phyloP scores from a whole-genome alignment of 148 eudicot species.

The Amaranthus palmeri region DNA sequence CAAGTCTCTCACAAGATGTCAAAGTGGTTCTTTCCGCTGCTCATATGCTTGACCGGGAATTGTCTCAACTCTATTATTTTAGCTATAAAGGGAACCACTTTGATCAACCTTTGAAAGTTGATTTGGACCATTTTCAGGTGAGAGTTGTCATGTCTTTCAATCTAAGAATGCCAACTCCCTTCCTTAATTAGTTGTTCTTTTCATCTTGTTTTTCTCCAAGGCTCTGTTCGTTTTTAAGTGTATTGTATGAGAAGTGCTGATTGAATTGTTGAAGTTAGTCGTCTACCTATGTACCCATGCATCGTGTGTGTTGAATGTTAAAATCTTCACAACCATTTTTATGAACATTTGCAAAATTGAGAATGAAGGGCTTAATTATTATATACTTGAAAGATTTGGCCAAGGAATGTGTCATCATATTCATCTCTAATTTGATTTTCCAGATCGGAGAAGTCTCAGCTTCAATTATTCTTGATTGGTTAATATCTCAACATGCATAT shows the following conservation, averaged over 20 bases:
- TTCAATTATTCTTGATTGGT: slow-evolving; percentile 88
- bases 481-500: slow-evolving; percentile 67
- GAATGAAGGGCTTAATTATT: slow-evolving; percentile 3
- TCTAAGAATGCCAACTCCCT: background rate
- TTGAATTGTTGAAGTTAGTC: background rate
- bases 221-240: background rate
- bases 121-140: slow-evolving; percentile 69
- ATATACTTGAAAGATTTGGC: background rate
- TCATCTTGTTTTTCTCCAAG: background rate
- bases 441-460: slow-evolving; percentile 66
- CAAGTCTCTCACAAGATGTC: slow-evolving; percentile 68
- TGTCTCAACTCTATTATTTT: slow-evolving; percentile 49
- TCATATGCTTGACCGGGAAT: slow-evolving; percentile 49
- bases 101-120: slow-evolving; percentile 29
- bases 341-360: background rate
- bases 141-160: slow-evolving; percentile 14
- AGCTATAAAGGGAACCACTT: slow-evolving; percentile 35
- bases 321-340: background rate
- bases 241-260: background rate
- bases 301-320: background rate
- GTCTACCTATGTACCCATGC: background rate
- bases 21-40: slow-evolving; percentile 78
- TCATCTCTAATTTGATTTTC: slow-evolving; percentile 19
- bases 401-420: background rate
- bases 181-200: background rate